Evolutionary conservation across 495 filamentous ascomycete genomes (phyloP).

Genomic region (Usnea hakonensis): DNA sequence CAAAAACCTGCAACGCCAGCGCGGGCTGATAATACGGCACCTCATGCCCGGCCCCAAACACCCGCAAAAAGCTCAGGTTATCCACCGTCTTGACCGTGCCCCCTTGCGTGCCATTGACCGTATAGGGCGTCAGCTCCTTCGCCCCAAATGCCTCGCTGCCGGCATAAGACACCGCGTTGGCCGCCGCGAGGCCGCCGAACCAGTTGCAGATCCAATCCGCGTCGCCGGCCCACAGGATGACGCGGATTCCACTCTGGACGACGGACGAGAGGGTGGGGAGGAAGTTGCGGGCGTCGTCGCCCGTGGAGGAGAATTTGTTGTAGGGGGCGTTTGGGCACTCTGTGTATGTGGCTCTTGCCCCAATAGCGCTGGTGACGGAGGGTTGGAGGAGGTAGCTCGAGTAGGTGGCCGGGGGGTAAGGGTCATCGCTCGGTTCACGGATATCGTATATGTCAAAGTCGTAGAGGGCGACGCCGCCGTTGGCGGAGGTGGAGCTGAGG

Average conservation of each 20-base stretch:
- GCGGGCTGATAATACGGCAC: slow-evolving; percentile 44
- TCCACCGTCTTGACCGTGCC: slow-evolving; percentile 45
- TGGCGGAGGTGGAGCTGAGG: slow-evolving; percentile 21
- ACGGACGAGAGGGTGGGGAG: slow-evolving; percentile 40
- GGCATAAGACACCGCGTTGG: slow-evolving; percentile 36
- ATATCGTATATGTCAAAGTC: slow-evolving; percentile 45
- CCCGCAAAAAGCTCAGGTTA: slow-evolving; percentile 44
- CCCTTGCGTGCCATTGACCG: slow-evolving; percentile 37
- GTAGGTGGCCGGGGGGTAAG: slow-evolving; percentile 43
- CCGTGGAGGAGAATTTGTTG: slow-evolving; percentile 38
- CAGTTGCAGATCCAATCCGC: slow-evolving; percentile 53
- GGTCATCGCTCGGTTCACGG: slow-evolving; percentile 36
- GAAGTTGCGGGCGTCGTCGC: slow-evolving; percentile 43
- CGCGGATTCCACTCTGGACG: slow-evolving; percentile 40
- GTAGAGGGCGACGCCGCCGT: slow-evolving; percentile 43
- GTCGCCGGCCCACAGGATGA: slow-evolving; percentile 50
- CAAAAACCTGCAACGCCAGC: slow-evolving; percentile 43
- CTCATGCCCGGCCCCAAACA: slow-evolving; percentile 48
- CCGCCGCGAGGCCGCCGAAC: slow-evolving; percentile 38
- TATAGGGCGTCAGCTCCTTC: slow-evolving; percentile 37
- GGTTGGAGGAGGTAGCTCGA: slow-evolving; percentile 34
- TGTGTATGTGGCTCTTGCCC: slow-evolving; percentile 40
- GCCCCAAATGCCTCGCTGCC: slow-evolving; percentile 34
- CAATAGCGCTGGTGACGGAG: slow-evolving; percentile 42
- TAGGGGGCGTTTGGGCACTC: slow-evolving; percentile 38